Evolutionary conservation across 1,284 basidiomycete genomes (phyloP).

Genomic region (Golubevia sp.): DNA sequence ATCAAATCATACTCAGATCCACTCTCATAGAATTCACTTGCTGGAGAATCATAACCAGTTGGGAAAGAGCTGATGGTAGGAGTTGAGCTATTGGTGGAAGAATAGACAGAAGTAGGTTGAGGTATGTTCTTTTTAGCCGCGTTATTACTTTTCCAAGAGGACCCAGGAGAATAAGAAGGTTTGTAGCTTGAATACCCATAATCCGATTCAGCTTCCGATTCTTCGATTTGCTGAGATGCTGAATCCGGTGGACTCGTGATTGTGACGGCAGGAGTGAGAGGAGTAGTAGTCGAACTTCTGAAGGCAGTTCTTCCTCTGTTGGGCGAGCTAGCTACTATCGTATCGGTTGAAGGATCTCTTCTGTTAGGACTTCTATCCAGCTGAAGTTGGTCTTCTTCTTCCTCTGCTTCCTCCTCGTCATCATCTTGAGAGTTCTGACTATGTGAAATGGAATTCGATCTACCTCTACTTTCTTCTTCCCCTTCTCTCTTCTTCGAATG

Average conservation of each 20-base stretch:
- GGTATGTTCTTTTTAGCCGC: not conserved
- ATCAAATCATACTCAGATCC: constrained; percentile 54
- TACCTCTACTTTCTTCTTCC: too few relatives aligned
- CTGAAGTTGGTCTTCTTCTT: constrained; percentile 1
- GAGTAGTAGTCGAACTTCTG: not conserved
- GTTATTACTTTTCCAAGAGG: not conserved
- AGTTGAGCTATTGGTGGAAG: not conserved
- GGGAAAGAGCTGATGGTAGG: not conserved
- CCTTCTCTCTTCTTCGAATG: too few relatives aligned
- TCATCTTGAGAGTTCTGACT: too few relatives aligned
- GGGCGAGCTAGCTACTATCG: not conserved
- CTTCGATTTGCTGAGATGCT: not conserved
- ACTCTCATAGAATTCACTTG: constrained; percentile 50
- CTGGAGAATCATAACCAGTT: constrained; percentile 43
- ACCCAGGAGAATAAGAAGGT: not conserved
- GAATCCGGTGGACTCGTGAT: constrained; percentile 5
- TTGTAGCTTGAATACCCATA: not conserved
- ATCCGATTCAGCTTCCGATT: not conserved
- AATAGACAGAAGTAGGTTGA: too few relatives aligned
- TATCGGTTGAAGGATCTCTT: not conserved
- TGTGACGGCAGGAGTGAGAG: constrained; percentile 4
- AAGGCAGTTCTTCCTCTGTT: not conserved
- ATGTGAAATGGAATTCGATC: too few relatives aligned
- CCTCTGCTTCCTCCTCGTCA: not conserved
- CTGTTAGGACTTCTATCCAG: not conserved